phyloP scores from a whole-genome alignment of 2,329 filamentous ascomycete genomes.

The Aspergillus quadricinctus region DNA sequence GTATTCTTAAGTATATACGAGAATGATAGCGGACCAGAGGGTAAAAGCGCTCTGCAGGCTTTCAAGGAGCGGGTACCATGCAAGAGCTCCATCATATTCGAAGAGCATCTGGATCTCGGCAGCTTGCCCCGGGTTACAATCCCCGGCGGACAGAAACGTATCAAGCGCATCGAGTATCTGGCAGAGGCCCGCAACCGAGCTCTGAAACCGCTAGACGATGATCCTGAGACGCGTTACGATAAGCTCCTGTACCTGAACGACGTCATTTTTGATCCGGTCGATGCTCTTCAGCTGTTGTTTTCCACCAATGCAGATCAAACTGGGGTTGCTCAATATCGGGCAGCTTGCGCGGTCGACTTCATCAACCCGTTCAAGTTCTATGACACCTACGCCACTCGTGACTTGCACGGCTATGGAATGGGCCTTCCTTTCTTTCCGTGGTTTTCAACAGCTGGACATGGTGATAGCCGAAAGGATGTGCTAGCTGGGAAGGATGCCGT shows the following conservation, averaged over 20 bases:
- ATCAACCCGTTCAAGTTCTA: slow-evolving; percentile 71
- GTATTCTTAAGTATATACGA: slow-evolving; percentile 71
- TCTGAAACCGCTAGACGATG: slow-evolving; percentile 57
- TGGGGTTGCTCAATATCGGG: slow-evolving; percentile 58
- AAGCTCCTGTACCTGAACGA: slow-evolving; percentile 64
- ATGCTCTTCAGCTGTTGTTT: slow-evolving; percentile 58
- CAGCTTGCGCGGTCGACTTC: slow-evolving; percentile 70
- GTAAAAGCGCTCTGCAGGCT: slow-evolving; percentile 50
- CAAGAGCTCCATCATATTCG: slow-evolving; percentile 54
- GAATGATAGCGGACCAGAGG: slow-evolving; percentile 60
- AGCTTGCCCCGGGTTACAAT: slow-evolving; percentile 57
- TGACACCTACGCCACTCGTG: slow-evolving; percentile 70
- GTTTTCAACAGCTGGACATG: slow-evolving; percentile 55
- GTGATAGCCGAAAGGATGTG: slow-evolving; percentile 58
- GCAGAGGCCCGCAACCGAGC: slow-evolving; percentile 70
- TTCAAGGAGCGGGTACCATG: slow-evolving; percentile 50
- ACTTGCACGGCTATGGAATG: slow-evolving; percentile 63
- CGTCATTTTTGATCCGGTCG: slow-evolving; percentile 57
- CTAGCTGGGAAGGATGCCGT: slow-evolving; percentile 57
- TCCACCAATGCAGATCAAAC: slow-evolving; percentile 52
- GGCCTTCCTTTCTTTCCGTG: slow-evolving; percentile 70
- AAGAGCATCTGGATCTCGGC: slow-evolving; percentile 55
- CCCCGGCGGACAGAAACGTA: slow-evolving; percentile 58
- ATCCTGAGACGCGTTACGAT: slow-evolving; percentile 46
- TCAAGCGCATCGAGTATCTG: slow-evolving; percentile 68